Evolutionary conservation across 768 basidiomycete species (phyloP).

Genomic region (Naganishia onofrii): DNA sequence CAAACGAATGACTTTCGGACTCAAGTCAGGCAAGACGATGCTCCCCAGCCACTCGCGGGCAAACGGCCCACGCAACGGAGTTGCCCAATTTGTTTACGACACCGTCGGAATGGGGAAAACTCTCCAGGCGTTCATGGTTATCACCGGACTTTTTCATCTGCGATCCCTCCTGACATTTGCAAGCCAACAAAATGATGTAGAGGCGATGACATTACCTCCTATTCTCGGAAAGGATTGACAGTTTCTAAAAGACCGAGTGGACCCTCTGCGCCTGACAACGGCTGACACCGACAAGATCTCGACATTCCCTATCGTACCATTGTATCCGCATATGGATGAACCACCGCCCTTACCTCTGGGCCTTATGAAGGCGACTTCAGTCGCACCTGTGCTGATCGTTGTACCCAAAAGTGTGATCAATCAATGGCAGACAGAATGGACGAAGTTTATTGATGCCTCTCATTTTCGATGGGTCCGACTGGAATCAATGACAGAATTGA

Average conservation of each 20-base stretch:
- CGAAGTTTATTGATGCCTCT: neutral
- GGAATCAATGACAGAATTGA: neutral
- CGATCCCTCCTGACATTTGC: too few species aligned
- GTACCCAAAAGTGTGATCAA: neutral
- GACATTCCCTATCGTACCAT: neutral
- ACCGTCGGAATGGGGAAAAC: conserved; percentile 1
- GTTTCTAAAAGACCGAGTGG: too few species aligned
- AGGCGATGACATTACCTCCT: too few species aligned
- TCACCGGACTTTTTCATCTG: neutral
- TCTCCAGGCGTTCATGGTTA: neutral
- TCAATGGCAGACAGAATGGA: conserved; percentile 2
- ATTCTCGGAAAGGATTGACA: too few species aligned
- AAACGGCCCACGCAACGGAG: neutral
- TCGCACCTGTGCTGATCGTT: neutral
- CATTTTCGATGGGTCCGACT: neutral
- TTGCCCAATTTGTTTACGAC: neutral
- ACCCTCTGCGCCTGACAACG: too few species aligned
- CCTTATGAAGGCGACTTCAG: neutral
- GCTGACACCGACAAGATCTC: neutral
- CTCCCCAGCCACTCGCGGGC: neutral
- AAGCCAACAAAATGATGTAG: too few species aligned
- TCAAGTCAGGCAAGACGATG: too few species aligned
- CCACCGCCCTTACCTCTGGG: neutral
- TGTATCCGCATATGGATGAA: too few species aligned
- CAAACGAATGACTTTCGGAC: too few species aligned